Evolutionary conservation across 495 filamentous ascomycete species (phyloP), one percentile per base, ranked within the genome.

Genomic region (Aspergillus cristatus): DNA sequence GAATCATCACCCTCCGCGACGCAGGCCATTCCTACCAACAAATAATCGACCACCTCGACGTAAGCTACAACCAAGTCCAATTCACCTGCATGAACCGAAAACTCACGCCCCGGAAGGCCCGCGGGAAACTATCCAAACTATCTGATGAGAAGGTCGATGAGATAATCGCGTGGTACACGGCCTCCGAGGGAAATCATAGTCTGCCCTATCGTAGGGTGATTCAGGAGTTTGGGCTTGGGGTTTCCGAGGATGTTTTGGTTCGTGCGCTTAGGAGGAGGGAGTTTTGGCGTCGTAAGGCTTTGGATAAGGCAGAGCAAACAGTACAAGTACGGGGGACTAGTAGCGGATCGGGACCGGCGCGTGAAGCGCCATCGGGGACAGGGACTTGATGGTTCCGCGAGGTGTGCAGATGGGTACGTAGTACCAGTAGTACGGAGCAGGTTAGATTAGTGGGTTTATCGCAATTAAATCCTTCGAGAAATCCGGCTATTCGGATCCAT

Each of bases 111-210:
- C 45, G 44, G 32, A 51, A 50, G 29, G 10, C 44, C 5, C 42
- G 14, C 29, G 52, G 54, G 1, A 15, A 40, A 30, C 4, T 14
- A 10, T 34, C 34, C 0, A 46, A 55, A 33, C 47, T 60, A 20
- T 51, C 50, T 6, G 42, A 55, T 18, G 36, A 47, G 13, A 12
- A 45, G 35, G 34, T 47, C 18, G 39, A 58, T 47, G 16, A 40
- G 13, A 49, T 62, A 43, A 54, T 57, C 26, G 28, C 47, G 7
- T 59, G 48, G 43, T 54, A 57, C 3, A 37, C 24, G 7, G 43
- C 42, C 11, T 51, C 42, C 11, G 29, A 54, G 28, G 28, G 42
- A 16, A 57, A 42, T 6, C 50, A 45, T 3, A 42, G 45, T 18
- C 38, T 54, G 12, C 36, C 41, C 38, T 62, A 39, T 38, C 6